Evolutionary conservation across 306 rosid species (phyloP).

Genomic region (Rubus parviflorus): DNA sequence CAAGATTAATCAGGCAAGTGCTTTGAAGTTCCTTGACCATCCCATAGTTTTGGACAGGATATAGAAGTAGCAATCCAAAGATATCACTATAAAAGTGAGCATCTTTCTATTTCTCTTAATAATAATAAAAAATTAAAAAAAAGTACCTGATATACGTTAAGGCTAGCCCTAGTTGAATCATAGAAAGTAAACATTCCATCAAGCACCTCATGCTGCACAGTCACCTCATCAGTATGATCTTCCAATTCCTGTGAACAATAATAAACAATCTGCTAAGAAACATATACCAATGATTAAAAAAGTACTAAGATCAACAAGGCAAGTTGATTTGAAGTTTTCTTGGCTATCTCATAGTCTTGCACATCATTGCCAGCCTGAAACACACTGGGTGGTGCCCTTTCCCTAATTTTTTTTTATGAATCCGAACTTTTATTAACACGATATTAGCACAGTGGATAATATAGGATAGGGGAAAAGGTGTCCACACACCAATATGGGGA

Average conservation of each 20-base stretch:
- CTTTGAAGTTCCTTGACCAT: neutral
- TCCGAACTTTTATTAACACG: neutral
- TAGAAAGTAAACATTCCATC: slow-evolving; percentile 91
- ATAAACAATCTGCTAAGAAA: neutral
- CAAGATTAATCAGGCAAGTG: no score
- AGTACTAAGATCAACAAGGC: neutral
- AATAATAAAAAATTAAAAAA: neutral
- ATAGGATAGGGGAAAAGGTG: neutral
- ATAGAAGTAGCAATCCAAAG: neutral
- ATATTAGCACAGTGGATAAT: neutral
- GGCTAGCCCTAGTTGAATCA: slow-evolving; percentile 63
- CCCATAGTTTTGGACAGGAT: neutral
- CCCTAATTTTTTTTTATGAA: neutral
- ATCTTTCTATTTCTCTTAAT: slow-evolving; percentile 30
- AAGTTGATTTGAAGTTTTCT: neutral
- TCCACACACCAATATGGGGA: neutral
- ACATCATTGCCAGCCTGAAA: neutral
- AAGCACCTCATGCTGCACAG: slow-evolving; percentile 74
- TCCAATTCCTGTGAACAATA: slow-evolving; percentile 68
- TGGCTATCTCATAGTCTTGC: neutral
- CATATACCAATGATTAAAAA: neutral
- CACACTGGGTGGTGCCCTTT: neutral
- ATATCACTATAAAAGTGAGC: slow-evolving; percentile 1
- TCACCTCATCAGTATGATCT: slow-evolving; percentile 78
- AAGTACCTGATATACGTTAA: slow-evolving; percentile 83